Evolutionary conservation across 2,329 filamentous ascomycete species (phyloP).

Genomic region (Daldinia eschscholtzii): DNA sequence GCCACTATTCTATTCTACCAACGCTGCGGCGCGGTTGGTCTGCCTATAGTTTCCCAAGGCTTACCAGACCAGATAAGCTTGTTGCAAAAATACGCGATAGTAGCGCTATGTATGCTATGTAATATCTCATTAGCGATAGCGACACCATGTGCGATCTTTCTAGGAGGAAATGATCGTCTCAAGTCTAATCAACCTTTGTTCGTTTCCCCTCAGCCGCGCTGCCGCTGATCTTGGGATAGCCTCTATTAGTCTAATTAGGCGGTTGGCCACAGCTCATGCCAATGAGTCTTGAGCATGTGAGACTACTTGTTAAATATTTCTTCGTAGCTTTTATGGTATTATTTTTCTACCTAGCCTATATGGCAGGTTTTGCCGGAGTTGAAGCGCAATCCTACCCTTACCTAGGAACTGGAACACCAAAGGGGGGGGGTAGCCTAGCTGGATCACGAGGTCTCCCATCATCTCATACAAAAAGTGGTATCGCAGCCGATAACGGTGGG

Average conservation of each 20-base stretch:
- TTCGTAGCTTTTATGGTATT: background rate
- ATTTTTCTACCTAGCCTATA: background rate
- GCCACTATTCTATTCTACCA: conserved; percentile 22
- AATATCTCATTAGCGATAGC: conserved; percentile 18
- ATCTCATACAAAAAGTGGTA: conserved; percentile 18
- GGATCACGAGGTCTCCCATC: conserved; percentile 9
- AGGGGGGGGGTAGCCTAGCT: conserved; percentile 1
- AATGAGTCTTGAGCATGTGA: background rate
- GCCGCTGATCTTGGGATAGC: background rate
- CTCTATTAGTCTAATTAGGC: conserved; percentile 25
- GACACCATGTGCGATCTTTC: conserved; percentile 13
- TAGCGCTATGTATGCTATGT: conserved; percentile 23
- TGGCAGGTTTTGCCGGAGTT: background rate
- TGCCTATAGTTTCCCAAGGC: too few relatives aligned
- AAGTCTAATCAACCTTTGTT: conserved; percentile 22
- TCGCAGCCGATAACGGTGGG: conserved; percentile 38
- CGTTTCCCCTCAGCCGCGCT: conserved; percentile 1
- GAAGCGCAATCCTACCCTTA: background rate
- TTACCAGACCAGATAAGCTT: background rate
- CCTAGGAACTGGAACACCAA: background rate
- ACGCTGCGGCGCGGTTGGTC: conserved; percentile 14
- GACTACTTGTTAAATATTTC: background rate
- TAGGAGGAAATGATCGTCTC: conserved; percentile 23
- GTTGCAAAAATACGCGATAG: conserved; percentile 11
- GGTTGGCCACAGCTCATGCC: conserved; percentile 6